Base-by-base conservation (phyloP, 345 rosid species). In the Pistacia vera region DNA sequence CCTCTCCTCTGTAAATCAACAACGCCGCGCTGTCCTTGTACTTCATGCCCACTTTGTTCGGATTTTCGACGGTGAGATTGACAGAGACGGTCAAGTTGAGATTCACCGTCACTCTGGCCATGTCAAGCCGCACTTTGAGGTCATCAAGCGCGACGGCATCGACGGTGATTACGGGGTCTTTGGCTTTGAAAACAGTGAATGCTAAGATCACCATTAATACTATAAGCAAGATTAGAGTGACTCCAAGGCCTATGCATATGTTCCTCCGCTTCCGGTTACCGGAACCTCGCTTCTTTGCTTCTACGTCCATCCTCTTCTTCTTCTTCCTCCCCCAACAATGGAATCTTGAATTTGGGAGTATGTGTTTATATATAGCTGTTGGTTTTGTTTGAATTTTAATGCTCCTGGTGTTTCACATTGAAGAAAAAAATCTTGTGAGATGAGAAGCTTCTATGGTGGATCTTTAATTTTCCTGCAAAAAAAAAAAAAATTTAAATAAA, bases 141-240 rank as follows among this genome's bases (percentile, higher is more conserved):
- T 86, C 77, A 0, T 80, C 62, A 0, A 96, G 77, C 49, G 80
- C 0, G 70, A 90, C 57, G 58, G 94, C 85, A 72, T 90, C 74
- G 70, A 93, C 46, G 63, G 83, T 77, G 41, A 81, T 86, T 30
- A 67, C 52, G 3, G 97, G 86, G 3, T 44, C 74, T 83, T 87
- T 93, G 63, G 97, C 80, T 80, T 96, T 96, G 90, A 90, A 92
- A 3, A 91, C 91, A 41, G 98, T 93, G 20, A 91, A 77, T 1
- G 85, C 86, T 36, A 95, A 74, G 77, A 91, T 88, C 79, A 89
- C 69, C 58, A 81, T 7, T 8, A 93, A 11, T 36, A 88, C 13
- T 41, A 76, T 63, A 65, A 96, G 4, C 60, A 58, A 10, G 66
- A 91, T 0, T 59, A 86, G 36, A 30, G 41, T 17, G 11, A 77